A percentile compares a stretch with the other conserved stretches of the same genome.
These are phyloP conservation scores for Arthrocladium fulminans DNA, from an alignment of 2,329 filamentous ascomycete genomes.

Conservation along the genomic window DNA sequence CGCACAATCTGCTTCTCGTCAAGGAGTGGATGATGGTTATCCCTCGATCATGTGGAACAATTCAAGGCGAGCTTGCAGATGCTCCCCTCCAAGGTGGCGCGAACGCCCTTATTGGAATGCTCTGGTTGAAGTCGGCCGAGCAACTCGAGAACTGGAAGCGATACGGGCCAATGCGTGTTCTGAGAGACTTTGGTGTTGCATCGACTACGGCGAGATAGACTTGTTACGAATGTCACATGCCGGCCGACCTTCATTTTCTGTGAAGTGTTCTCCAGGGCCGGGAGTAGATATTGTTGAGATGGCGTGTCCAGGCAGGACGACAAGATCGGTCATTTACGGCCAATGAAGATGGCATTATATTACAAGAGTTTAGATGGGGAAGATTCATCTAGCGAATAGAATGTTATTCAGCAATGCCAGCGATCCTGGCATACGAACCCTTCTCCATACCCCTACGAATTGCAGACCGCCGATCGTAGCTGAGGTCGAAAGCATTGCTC, in stretches of 20 bases:
- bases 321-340: too few species aligned
- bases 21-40: conserved; percentile 41
- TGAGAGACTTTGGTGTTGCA: conserved; percentile 29
- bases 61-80: conserved; percentile 36
- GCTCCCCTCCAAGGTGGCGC: conserved; percentile 23
- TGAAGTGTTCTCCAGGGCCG: too few species aligned
- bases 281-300: too few species aligned
- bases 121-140: conserved; percentile 21
- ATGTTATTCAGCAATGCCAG: too few species aligned
- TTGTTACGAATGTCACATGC: too few species aligned
- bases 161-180: conserved; percentile 29
- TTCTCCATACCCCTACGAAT: too few species aligned
- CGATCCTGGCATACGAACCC: too few species aligned
- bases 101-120: conserved; percentile 39
- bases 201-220: too few species aligned
- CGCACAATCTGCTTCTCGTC: conserved; percentile 42
- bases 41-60: conserved; percentile 32
- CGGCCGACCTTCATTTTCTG: too few species aligned
- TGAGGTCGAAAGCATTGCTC: too few species aligned
- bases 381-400: background rate
- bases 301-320: too few species aligned
- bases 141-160: conserved; percentile 32
- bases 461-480: too few species aligned
- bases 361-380: background rate
- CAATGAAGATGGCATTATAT: background rate